Conservation (phyloP, 352 stramenopile species). For the Stramenopiles sp. region DNA sequence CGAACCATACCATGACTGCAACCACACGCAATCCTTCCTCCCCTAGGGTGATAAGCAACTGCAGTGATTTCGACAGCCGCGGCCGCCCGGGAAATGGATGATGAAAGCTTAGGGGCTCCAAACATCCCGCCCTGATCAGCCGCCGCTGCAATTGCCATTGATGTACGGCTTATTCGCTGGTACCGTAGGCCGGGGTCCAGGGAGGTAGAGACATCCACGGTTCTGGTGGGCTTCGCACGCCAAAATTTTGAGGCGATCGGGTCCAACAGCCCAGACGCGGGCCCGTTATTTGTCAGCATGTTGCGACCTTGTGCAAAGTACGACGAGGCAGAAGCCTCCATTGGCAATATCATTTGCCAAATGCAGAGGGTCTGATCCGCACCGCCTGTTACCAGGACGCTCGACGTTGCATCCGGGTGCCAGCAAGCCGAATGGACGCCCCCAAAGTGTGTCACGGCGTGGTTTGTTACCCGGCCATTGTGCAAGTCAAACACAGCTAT, state of each 20-base stretch:
- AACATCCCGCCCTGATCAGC: neutral
- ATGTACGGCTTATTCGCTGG: neutral
- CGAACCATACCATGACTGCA: neutral
- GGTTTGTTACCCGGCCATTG: neutral
- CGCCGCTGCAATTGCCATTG: neutral
- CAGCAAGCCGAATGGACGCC: neutral
- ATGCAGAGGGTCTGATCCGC: neutral
- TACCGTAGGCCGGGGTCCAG: neutral
- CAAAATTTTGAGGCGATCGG: neutral
- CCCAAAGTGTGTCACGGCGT: neutral
- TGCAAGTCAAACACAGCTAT: neutral
- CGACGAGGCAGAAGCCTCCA: neutral
- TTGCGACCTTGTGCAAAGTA: neutral
- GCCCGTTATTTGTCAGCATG: neutral
- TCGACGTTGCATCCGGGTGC: neutral
- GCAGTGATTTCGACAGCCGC: neutral
- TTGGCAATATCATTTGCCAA: neutral
- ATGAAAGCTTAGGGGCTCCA: neutral
- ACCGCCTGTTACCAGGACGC: neutral
- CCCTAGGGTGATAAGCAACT: neutral
- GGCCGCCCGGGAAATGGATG: neutral
- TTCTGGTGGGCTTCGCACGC: neutral
- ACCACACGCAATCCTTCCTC: neutral
- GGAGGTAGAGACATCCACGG: neutral
- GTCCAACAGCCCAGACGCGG: neutral